Evolutionary conservation across 2,329 filamentous ascomycete genomes (phyloP).

Genomic region (Falciphora oryzae): DNA sequence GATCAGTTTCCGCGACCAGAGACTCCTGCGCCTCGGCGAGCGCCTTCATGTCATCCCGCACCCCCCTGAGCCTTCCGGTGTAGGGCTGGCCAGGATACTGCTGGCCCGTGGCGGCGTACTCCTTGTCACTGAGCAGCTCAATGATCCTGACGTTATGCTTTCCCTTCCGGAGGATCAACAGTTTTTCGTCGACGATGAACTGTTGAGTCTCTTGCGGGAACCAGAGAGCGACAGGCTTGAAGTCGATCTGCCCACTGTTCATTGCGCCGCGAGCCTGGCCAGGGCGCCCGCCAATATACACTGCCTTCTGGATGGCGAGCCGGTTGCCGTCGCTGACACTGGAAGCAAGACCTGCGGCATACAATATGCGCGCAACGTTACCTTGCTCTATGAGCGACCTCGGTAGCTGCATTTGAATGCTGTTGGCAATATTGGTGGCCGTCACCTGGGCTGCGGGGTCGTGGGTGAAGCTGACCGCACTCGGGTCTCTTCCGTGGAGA

Average conservation of each 20-base stretch:
- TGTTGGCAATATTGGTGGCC: slow-evolving; percentile 43
- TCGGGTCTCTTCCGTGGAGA: slow-evolving; percentile 36
- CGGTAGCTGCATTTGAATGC: slow-evolving; percentile 54
- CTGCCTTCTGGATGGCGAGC: slow-evolving; percentile 47
- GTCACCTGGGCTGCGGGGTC: slow-evolving; percentile 19
- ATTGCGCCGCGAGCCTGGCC: slow-evolving; percentile 31
- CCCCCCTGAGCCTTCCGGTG: slow-evolving; percentile 41
- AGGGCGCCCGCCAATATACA: slow-evolving; percentile 48
- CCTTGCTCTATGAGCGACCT: slow-evolving; percentile 45
- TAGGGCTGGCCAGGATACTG: slow-evolving; percentile 48
- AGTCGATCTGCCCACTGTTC: slow-evolving; percentile 46
- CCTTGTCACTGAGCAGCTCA: slow-evolving; percentile 51
- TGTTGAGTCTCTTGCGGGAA: slow-evolving; percentile 50
- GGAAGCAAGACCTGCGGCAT: slow-evolving; percentile 51
- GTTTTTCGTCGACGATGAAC: slow-evolving; percentile 53
- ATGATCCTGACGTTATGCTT: slow-evolving; percentile 59
- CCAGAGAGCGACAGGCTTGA: slow-evolving; percentile 56
- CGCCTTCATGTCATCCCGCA: slow-evolving; percentile 24
- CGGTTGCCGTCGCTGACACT: slow-evolving; percentile 55
- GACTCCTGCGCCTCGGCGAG: slow-evolving; percentile 11
- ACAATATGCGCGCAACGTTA: slow-evolving; percentile 54
- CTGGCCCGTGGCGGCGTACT: slow-evolving; percentile 42
- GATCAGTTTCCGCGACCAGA: not conserved
- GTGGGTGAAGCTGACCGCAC: slow-evolving; percentile 11
- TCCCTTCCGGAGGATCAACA: slow-evolving; percentile 57